phyloP scores from a whole-genome alignment of 495 filamentous ascomycete genomes.

The Aspergillus saccharolyticus region DNA sequence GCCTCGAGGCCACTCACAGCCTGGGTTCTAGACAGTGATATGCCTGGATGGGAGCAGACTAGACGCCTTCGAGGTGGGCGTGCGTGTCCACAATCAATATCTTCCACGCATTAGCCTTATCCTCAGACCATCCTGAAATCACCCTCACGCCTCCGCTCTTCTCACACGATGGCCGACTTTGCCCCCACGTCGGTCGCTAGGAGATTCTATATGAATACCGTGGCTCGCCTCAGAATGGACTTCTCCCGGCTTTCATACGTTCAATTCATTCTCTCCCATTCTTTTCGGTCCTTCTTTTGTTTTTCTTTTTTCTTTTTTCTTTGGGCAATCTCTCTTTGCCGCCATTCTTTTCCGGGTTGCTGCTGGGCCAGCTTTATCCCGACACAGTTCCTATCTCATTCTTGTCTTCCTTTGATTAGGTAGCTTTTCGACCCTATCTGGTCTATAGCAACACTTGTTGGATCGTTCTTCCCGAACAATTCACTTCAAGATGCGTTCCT shows the following conservation, averaged over 20 bases:
- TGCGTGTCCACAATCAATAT: slow-evolving; percentile 16
- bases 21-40: not conserved
- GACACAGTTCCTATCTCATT: not conserved
- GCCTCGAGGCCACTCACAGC: slow-evolving; percentile 4
- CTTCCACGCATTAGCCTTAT: slow-evolving; percentile 13
- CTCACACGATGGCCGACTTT: not conserved
- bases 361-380: slow-evolving; percentile 14
- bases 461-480: slow-evolving; percentile 1
- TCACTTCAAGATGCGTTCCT: slow-evolving; percentile 14
- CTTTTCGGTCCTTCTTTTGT: slow-evolving; percentile 7
- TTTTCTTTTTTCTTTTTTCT: slow-evolving; percentile 1
- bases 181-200: not conserved
- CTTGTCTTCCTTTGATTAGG: slow-evolving; percentile 6
- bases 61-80: not conserved
- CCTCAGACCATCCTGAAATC: slow-evolving; percentile 13
- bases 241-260: not conserved
- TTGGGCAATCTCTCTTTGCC: not conserved
- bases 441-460: not conserved
- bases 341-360: slow-evolving; percentile 12
- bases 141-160: not conserved
- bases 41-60: not conserved
- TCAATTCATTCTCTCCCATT: slow-evolving; percentile 11
- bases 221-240: not conserved
- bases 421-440: not conserved
- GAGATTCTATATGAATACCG: slow-evolving; percentile 14